These are phyloP conservation scores for Stipa capillata DNA, from an alignment of 176 grass and related monocot species.

Conservation along the genomic window DNA sequence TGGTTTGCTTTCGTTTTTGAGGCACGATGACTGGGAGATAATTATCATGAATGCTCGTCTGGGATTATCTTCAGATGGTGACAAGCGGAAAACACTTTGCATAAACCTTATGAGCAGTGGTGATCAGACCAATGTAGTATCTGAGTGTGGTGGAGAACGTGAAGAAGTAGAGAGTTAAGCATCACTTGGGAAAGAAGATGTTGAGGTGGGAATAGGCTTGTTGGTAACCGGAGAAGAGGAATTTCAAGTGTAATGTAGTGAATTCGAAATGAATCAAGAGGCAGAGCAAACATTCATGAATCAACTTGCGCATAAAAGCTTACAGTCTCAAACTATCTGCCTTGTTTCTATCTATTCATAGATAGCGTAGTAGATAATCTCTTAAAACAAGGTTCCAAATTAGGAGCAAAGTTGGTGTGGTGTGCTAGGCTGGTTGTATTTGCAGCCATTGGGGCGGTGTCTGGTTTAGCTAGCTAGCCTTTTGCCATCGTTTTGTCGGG, in stretches of 20 bases:
- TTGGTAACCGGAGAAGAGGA: no score
- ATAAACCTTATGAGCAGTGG: conserved; percentile 29
- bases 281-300: no score
- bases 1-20: conserved; percentile 65
- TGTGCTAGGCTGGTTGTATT: not conserved
- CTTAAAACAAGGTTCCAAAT: not conserved
- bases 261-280: no score
- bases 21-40: conserved; percentile 81
- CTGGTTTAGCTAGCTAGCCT: not conserved
- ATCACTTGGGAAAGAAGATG: no score
- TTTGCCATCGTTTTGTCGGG: no score
- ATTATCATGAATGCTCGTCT: conserved; percentile 64
- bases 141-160: conserved; percentile 7
- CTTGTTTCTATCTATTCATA: not conserved
- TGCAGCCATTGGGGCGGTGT: not conserved
- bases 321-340: no score
- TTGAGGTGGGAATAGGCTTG: no score
- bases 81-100: conserved; percentile 31
- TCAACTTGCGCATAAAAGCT: no score
- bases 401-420: not conserved
- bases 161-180: conserved; percentile 12
- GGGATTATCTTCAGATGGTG: conserved; percentile 56
- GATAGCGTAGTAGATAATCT: no score
- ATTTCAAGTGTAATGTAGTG: no score
- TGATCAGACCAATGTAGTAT: not conserved